These are phyloP conservation scores for Neostapfia colusana DNA, from an alignment of 176 grass and related monocot species.

Conservation along the genomic window DNA sequence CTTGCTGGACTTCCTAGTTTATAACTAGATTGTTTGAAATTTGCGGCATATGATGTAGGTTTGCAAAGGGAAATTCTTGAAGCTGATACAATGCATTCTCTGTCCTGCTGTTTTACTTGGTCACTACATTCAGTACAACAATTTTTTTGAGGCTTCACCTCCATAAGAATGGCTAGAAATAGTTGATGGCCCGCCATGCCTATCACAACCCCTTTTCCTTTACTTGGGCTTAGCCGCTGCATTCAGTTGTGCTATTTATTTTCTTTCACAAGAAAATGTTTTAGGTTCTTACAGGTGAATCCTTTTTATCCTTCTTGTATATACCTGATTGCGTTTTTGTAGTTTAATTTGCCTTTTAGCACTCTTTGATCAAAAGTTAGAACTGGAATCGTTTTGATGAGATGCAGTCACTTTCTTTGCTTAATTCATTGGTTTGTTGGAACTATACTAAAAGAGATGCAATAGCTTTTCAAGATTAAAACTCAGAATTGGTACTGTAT, in stretches of 20 bases:
- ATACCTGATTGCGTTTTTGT: neutral
- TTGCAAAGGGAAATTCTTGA: neutral
- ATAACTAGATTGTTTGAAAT: neutral
- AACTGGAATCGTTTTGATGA: neutral
- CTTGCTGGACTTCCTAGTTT: neutral
- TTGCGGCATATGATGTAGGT: neutral
- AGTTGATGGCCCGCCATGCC: no score
- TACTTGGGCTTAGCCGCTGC: neutral
- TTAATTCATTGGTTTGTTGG: neutral
- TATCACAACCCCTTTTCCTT: no score
- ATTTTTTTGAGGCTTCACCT: no score
- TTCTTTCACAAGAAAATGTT: neutral
- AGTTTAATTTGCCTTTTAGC: conserved; percentile 4
- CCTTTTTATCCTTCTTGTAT: neutral
- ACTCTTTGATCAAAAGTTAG: neutral
- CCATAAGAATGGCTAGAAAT: no score
- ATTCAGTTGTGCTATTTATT: neutral
- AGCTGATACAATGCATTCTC: neutral
- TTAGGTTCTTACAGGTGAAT: conserved; percentile 3
- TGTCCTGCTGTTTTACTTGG: neutral
- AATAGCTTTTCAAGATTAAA: neutral
- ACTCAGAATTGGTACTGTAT: neutral
- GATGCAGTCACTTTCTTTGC: conserved; percentile 4
- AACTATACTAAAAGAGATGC: neutral
- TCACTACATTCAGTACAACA: neutral